Evolutionary conservation across 805 yeast species (phyloP).

Genomic region (Starmera quercuum): DNA sequence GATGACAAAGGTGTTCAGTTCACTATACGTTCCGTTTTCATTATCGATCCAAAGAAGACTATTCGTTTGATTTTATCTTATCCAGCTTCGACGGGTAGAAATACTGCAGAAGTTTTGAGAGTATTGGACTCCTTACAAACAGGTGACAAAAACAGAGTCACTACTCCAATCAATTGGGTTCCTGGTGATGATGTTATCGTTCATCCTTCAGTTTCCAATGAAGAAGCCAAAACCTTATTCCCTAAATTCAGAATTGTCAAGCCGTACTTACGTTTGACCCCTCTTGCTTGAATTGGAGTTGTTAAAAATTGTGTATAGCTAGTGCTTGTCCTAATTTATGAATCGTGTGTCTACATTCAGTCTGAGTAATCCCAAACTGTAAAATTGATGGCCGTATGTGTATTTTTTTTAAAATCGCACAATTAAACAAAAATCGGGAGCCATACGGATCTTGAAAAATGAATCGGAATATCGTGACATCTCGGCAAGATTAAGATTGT

Average conservation of each 20-base stretch:
- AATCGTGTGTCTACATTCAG: too few species aligned
- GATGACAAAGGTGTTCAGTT: constrained; percentile 57
- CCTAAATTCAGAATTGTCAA: constrained; percentile 55
- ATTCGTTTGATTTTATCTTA: constrained; percentile 57
- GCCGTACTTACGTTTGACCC: constrained; percentile 57
- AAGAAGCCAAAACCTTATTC: constrained; percentile 50
- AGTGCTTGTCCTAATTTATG: too few species aligned
- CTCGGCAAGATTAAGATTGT: too few species aligned
- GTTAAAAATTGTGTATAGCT: too few species aligned
- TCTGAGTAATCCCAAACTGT: too few species aligned
- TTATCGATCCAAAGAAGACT: constrained; percentile 61
- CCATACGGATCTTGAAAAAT: too few species aligned
- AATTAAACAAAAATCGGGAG: too few species aligned
- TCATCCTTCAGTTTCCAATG: constrained; percentile 56
- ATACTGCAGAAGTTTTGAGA: constrained; percentile 67
- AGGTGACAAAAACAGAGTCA: constrained; percentile 52
- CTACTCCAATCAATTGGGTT: constrained; percentile 70
- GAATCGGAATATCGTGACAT: too few species aligned
- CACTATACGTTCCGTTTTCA: constrained; percentile 65
- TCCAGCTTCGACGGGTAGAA: constrained; percentile 72
- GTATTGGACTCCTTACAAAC: constrained; percentile 64
- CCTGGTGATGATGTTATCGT: constrained; percentile 69
- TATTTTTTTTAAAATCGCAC: too few species aligned
- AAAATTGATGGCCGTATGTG: too few species aligned
- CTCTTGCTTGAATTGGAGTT: too few species aligned